Evolutionary conservation across 306 rosid genomes (phyloP).

Genomic region (apple (Malus domestica)): ASM211411v1 NC_041795.1:26799501-26800000

Average conservation of each 20-base stretch:
- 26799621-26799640: neutral
- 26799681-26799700: neutral
- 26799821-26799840: neutral
- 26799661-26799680: neutral
- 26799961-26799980: constrained; percentile 79
- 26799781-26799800: neutral
- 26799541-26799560: neutral
- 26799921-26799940: constrained; percentile 67
- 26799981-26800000: constrained; percentile 49
- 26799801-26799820: neutral
- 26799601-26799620: neutral
- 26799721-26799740: neutral
- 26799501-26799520: constrained; percentile 71
- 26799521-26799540: constrained; percentile 58
- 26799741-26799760: neutral
- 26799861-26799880: neutral
- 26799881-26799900: constrained; percentile 15
- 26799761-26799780: neutral
- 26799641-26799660: neutral
- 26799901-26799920: constrained; percentile 40
- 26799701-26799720: neutral
- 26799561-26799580: neutral
- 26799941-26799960: constrained; percentile 74
- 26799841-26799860: constrained; percentile 1
- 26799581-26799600: neutral